A percentile compares a stretch with the other conserved stretches of the same genome.
These are phyloP conservation scores for Nakaseomyces glabratus DNA, from an alignment of 1,139 yeast species.

Conservation along the genomic window DNA sequence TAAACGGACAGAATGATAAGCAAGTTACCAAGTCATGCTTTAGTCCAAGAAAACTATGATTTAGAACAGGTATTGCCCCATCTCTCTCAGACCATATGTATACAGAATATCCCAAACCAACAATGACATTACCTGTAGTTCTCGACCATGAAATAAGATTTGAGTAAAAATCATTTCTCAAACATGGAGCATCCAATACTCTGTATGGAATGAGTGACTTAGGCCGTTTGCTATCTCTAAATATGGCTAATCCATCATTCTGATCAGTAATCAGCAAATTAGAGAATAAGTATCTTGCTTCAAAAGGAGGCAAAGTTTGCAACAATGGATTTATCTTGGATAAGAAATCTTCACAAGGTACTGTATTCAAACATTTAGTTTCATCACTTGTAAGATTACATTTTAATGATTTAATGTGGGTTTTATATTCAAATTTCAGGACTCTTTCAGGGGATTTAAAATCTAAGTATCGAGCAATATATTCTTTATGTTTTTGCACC, in stretches of 20 bases:
- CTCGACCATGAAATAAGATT: constrained; percentile 71
- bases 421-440: constrained; percentile 10
- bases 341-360: background rate
- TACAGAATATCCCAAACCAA: constrained; percentile 55
- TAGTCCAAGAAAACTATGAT: constrained; percentile 23
- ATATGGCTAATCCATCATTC: too few species aligned
- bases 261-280: background rate
- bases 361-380: too few species aligned
- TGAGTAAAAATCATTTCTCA: constrained; percentile 73
- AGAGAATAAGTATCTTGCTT: constrained; percentile 17
- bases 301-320: constrained; percentile 17
- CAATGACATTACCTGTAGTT: constrained; percentile 46
- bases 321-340: constrained; percentile 16
- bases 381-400: too few species aligned
- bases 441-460: constrained; percentile 27
- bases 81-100: constrained; percentile 57
- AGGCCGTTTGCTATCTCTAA: constrained; percentile 21
- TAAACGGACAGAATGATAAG: constrained; percentile 43
- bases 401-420: too few species aligned
- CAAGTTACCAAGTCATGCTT: constrained; percentile 44
- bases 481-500: constrained; percentile 27
- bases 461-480: constrained; percentile 45
- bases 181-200: constrained; percentile 64
- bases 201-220: constrained; percentile 37
- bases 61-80: constrained; percentile 38